Conservation (phyloP, 345 rosid species). For the Camelina neglecta region DNA sequence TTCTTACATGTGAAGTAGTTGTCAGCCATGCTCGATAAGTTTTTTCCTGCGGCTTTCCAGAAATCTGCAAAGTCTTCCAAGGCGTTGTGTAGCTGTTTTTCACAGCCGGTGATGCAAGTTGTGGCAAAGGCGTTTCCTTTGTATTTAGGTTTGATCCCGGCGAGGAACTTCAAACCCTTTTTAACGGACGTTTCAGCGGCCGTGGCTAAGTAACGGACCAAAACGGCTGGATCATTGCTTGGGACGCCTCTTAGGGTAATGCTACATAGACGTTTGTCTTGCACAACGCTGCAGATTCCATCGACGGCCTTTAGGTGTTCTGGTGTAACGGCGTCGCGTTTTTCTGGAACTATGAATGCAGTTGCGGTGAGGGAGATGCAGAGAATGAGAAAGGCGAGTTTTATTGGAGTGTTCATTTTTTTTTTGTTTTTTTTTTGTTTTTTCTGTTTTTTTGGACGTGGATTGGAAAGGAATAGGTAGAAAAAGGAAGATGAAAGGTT, state of each 20-base stretch:
- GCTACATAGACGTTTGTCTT: conserved; percentile 57
- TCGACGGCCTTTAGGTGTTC: conserved; percentile 48
- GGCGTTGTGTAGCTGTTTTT: conserved; percentile 38
- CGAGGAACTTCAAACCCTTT: conserved; percentile 47
- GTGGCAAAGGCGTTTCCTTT: conserved; percentile 38
- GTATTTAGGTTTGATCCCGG: conserved; percentile 39
- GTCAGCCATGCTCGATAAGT: conserved; percentile 38
- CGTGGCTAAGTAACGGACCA: conserved; percentile 45
- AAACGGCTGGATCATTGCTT: conserved; percentile 56
- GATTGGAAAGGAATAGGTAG: conserved; percentile 47
- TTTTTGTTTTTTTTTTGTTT: neutral
- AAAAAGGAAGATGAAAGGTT: conserved; percentile 7
- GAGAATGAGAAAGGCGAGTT: conserved; percentile 43
- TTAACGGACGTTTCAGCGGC: conserved; percentile 47
- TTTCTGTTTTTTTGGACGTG: conserved; percentile 24
- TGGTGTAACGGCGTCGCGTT: conserved; percentile 36
- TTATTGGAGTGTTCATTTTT: conserved; percentile 44
- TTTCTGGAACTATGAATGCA: conserved; percentile 27
- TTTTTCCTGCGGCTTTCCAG: conserved; percentile 43
- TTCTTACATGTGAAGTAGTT: conserved; percentile 45
- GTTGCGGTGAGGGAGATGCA: conserved; percentile 35
- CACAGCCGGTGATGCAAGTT: conserved; percentile 32
- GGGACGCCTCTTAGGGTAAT: conserved; percentile 47
- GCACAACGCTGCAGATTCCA: conserved; percentile 53
- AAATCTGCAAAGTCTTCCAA: conserved; percentile 44